These are phyloP conservation scores for Zasmidium angulare DNA, from an alignment of 2,329 filamentous ascomycete species.

Conservation along the genomic window DNA sequence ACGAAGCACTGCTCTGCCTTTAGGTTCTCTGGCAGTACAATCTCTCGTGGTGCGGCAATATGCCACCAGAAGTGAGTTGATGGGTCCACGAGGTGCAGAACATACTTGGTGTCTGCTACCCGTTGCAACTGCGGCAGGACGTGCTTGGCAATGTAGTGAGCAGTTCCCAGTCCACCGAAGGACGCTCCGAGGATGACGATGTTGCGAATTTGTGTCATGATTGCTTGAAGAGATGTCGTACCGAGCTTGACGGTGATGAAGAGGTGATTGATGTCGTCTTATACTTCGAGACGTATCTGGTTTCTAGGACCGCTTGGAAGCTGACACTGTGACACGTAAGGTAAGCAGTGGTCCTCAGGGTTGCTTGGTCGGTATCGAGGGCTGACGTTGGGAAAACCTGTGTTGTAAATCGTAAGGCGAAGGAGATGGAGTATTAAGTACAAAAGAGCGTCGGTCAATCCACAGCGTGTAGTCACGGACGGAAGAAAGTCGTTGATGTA, in stretches of 20 bases:
- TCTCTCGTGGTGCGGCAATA: slow-evolving; percentile 53
- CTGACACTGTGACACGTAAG: no score
- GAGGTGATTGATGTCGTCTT: neutral
- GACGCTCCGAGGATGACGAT: slow-evolving; percentile 57
- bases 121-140: slow-evolving; percentile 43
- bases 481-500: no score
- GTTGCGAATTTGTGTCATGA: slow-evolving; percentile 38
- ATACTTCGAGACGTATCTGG: no score
- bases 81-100: slow-evolving; percentile 56
- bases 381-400: no score
- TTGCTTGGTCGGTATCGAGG: no score
- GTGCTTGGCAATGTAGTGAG: slow-evolving; percentile 57
- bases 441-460: no score
- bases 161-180: slow-evolving; percentile 52
- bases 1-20: slow-evolving; percentile 50
- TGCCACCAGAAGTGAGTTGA: slow-evolving; percentile 55
- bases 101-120: slow-evolving; percentile 41
- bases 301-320: no score
- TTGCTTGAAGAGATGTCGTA: neutral
- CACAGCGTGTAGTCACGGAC: no score
- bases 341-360: no score
- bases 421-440: no score
- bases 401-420: no score
- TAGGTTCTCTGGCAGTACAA: slow-evolving; percentile 51
- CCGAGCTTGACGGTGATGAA: neutral